Percentiles rank a stretch among this genome's conserved stretches.
Evolutionary conservation across 2,329 filamentous ascomycete species (phyloP).

Genomic region (Fusarium austroafricanum): DNA sequence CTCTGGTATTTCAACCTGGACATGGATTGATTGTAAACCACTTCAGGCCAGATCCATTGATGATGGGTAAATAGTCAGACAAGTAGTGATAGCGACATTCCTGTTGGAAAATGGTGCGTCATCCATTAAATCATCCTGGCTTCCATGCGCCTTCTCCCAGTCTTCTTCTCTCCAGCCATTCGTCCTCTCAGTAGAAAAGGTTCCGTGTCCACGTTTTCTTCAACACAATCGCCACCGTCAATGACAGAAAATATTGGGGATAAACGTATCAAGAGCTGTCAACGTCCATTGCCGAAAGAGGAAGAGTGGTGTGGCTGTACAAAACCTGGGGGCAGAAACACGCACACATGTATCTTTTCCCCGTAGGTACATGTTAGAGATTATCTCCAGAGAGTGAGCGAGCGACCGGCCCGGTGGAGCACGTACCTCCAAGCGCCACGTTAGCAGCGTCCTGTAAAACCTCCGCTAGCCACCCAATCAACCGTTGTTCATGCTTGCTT

Average conservation of each 20-base stretch:
- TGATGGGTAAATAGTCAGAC: neutral
- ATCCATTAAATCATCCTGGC: conserved; percentile 27
- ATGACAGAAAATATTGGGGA: conserved; percentile 16
- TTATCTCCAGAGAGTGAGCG: conserved; percentile 27
- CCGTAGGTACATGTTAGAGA: conserved; percentile 45
- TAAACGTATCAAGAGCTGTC: conserved; percentile 5
- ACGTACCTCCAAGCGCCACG: conserved; percentile 26
- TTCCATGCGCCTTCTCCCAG: conserved; percentile 27
- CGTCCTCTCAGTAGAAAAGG: conserved; percentile 13
- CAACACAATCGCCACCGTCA: conserved; percentile 24
- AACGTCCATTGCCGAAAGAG: conserved; percentile 1
- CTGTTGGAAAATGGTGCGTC: conserved; percentile 25
- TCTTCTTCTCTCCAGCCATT: conserved; percentile 25
- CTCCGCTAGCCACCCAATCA: conserved; percentile 36
- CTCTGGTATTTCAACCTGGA: conserved; percentile 1
- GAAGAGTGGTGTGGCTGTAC: conserved; percentile 44
- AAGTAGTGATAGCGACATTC: conserved; percentile 6
- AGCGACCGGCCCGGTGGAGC: conserved; percentile 45
- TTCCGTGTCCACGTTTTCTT: conserved; percentile 27
- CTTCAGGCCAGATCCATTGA: conserved; percentile 2
- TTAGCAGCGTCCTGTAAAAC: conserved; percentile 21
- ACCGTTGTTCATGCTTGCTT: conserved; percentile 31
- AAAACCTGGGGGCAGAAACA: conserved; percentile 42
- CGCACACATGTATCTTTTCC: conserved; percentile 45
- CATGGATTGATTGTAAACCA: conserved; percentile 20